phyloP scores from a whole-genome alignment of 345 rosid genomes.

The Brassica incana region DNA sequence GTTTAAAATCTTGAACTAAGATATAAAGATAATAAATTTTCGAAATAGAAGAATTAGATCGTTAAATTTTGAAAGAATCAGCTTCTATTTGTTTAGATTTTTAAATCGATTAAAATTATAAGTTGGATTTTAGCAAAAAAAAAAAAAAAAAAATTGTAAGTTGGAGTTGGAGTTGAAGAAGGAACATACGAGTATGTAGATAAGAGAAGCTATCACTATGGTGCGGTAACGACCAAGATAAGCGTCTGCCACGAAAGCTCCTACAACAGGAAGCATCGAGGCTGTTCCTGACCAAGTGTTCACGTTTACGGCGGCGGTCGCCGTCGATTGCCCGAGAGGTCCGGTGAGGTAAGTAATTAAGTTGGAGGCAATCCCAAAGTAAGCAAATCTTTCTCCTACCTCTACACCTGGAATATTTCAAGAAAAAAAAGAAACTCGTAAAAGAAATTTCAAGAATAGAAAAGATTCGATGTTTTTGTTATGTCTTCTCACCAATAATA shows the following conservation, averaged over 20 bases:
- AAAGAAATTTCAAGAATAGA: neutral
- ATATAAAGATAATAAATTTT: neutral
- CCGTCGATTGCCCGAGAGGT: neutral
- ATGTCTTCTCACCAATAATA: neutral
- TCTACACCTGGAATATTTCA: neutral
- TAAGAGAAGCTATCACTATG: neutral
- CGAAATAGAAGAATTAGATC: neutral
- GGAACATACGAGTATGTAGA: neutral
- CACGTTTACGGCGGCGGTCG: neutral
- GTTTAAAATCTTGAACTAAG: neutral
- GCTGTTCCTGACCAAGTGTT: neutral
- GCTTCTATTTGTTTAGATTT: neutral
- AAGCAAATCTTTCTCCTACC: conserved; percentile 1
- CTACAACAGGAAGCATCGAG: neutral
- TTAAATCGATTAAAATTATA: neutral
- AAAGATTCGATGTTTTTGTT: neutral
- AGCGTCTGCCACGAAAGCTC: neutral
- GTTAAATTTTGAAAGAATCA: neutral
- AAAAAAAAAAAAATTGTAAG: neutral
- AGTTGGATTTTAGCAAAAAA: neutral
- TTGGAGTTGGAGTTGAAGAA: neutral
- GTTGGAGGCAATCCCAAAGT: conserved; percentile 1
- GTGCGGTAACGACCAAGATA: neutral
- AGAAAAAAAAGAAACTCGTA: neutral
- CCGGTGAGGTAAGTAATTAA: neutral